Percentiles rank a stretch among this genome's conserved stretches.
Conservation (phyloP, 2,329 filamentous ascomycete species). For the Scytalidium lignicola region DNA sequence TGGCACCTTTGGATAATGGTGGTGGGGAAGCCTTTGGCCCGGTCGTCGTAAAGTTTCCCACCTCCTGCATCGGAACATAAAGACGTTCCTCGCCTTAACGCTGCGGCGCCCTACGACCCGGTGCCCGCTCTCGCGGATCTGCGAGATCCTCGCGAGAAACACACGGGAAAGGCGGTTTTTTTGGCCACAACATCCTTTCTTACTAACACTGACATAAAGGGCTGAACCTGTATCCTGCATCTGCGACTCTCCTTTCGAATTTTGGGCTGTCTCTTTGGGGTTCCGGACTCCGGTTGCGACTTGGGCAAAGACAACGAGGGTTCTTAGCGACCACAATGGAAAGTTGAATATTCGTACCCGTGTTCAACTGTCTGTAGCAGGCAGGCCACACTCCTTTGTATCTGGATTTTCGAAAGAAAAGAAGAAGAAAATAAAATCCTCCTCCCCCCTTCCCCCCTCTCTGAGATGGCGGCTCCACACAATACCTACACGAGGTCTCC, state of each 20-base stretch:
- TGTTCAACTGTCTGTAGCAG: background rate
- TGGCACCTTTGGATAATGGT: conserved; percentile 17
- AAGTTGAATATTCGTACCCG: background rate
- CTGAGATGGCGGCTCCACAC: conserved; percentile 50
- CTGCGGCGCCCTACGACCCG: conserved; percentile 19
- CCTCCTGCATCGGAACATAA: conserved; percentile 24
- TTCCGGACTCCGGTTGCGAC: background rate
- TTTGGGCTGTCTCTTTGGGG: background rate
- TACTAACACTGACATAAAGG: conserved; percentile 9
- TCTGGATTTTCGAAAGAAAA: background rate
- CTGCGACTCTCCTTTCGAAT: background rate
- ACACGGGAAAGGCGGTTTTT: conserved; percentile 1
- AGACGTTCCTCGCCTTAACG: conserved; percentile 18
- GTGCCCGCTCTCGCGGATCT: conserved; percentile 20
- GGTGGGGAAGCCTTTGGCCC: conserved; percentile 18
- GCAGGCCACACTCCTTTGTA: conserved; percentile 6
- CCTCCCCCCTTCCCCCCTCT: background rate
- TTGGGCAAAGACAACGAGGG: background rate
- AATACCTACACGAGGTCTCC: conserved; percentile 56
- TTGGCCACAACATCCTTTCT: conserved; percentile 9
- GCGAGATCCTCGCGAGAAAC: conserved; percentile 13
- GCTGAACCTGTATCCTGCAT: background rate
- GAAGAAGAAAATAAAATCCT: too few relatives aligned
- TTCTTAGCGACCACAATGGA: background rate
- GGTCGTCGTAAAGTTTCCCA: conserved; percentile 8